Percentiles rank a stretch among this genome's conserved stretches.
Evolutionary conservation across 345 rosid species (phyloP).

Genomic region (Citrus cavaleriei): DNA sequence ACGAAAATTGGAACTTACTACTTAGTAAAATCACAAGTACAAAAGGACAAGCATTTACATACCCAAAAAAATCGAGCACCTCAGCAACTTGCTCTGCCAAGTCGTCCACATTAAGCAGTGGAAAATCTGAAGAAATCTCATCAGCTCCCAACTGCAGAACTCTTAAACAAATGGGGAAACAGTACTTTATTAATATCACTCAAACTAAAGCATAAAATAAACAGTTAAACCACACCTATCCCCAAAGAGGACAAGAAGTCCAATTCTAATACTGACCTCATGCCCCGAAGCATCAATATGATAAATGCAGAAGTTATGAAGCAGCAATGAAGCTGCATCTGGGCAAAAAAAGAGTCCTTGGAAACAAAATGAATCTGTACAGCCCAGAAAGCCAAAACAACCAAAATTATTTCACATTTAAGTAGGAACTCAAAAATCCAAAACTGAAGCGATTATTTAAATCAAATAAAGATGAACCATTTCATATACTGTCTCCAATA

Average conservation of each 20-base stretch:
- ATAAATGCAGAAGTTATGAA: constrained; percentile 61
- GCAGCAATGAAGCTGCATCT: constrained; percentile 53
- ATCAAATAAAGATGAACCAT: neutral
- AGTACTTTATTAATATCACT: constrained; percentile 19
- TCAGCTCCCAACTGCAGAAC: constrained; percentile 67
- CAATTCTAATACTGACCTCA: constrained; percentile 44
- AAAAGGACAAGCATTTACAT: constrained; percentile 7
- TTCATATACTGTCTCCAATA: neutral
- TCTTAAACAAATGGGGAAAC: constrained; percentile 39
- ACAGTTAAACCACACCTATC: neutral
- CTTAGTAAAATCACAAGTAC: neutral
- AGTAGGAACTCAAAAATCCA: neutral
- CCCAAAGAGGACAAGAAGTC: neutral
- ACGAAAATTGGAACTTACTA: too few relatives aligned
- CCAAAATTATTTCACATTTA: neutral
- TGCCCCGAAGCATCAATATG: constrained; percentile 73
- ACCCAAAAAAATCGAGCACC: constrained; percentile 58
- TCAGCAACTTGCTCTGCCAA: constrained; percentile 59
- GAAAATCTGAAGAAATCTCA: constrained; percentile 44
- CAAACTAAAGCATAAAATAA: neutral
- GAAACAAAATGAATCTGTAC: constrained; percentile 51
- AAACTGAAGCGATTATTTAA: neutral
- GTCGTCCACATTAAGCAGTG: constrained; percentile 55
- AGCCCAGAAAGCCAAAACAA: neutral
- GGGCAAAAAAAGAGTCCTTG: constrained; percentile 52